A percentile compares a stretch with the other conserved stretches of the same genome.
phyloP scores from a whole-genome alignment of 768 basidiomycete species.

The Lentinula sp. region DNA sequence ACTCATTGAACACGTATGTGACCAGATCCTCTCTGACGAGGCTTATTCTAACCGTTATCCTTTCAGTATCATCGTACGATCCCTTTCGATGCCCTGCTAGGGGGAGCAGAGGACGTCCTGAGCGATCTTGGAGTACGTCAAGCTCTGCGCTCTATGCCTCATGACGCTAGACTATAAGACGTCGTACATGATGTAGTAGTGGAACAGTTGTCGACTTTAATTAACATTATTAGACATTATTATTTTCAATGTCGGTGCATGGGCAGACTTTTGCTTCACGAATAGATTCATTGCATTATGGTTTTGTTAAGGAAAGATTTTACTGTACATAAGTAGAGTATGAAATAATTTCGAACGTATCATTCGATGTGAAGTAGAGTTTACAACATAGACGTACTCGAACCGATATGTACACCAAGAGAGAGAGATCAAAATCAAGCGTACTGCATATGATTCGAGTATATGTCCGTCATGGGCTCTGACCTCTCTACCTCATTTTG shows the following conservation, averaged over 20 bases:
- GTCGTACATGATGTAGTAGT: not conserved
- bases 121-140: conserved; percentile 80
- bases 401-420: not conserved
- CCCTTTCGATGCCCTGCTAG: conserved; percentile 66
- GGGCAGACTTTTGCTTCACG: too few species aligned
- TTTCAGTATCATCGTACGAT: conserved; percentile 57
- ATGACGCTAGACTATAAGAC: conserved; percentile 52
- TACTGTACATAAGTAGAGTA: too few species aligned
- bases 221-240: too few species aligned
- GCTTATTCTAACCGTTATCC: not conserved
- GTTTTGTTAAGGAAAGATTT: too few species aligned
- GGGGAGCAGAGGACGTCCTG: conserved; percentile 80
- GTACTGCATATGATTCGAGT: conserved; percentile 1
- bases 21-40: not conserved
- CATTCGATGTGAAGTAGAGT: not conserved
- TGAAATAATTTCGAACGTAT: not conserved
- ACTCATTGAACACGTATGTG: conserved; percentile 58
- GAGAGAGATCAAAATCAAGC: not conserved
- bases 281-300: too few species aligned
- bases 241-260: too few species aligned
- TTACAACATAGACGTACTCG: not conserved
- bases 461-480: not conserved
- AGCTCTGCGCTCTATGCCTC: conserved; percentile 71
- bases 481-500: conserved; percentile 31
- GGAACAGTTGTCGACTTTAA: not conserved